Base-by-base conservation (phyloP, 2,329 filamentous ascomycete genomes). In the Aspergillus tubingensis region DNA sequence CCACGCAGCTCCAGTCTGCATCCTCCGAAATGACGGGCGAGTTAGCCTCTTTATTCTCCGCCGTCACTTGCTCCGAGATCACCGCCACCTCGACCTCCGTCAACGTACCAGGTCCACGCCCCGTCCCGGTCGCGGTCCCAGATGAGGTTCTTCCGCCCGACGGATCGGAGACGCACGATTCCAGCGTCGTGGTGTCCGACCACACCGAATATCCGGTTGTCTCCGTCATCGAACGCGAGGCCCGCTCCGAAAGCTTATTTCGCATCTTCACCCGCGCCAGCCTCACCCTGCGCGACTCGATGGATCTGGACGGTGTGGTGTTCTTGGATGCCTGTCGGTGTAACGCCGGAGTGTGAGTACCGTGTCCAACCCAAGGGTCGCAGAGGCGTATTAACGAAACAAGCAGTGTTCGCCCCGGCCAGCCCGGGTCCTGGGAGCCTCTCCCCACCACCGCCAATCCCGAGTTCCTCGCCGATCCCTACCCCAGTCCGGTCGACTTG, bases 261-360 rank as follows among this genome's bases (percentile, higher is more conserved):
- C 61, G 66, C 8, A 70, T 82, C 2, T 81, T 82, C 32, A 70
- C 76, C 0, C 77, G 77, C 19, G 81, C 80, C 5, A 78, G 80
- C 38, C 70, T 72, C 6, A 74, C 81, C 1, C 72, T 83, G 15
- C 71, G 76, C 3, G 71, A 79, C 27, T 76, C 79, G 0, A 69
- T 82, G 49, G 75, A 80, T 49, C 67, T 79, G 0, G 76, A 78
- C 21, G 79, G 79, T 3, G 66, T 69, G 2, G 67, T 72, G 0
- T 75, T 76, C n/a, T 65, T 78, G 3, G 61, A 68, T 63, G 63
- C 68, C 5, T 25, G 65, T 27, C 68, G 59, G 11, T 68, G 62
- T 43, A 67, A 69, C 38, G 61, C 65, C 13, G 67, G 66, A 58
- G 65, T 71, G 69, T 71, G 13, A 67, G 67, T 61, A 8, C 56